These are phyloP conservation scores for Fraxinus platypoda DNA, from an alignment of 305 asterid genomes.

Conservation along the genomic window DNA sequence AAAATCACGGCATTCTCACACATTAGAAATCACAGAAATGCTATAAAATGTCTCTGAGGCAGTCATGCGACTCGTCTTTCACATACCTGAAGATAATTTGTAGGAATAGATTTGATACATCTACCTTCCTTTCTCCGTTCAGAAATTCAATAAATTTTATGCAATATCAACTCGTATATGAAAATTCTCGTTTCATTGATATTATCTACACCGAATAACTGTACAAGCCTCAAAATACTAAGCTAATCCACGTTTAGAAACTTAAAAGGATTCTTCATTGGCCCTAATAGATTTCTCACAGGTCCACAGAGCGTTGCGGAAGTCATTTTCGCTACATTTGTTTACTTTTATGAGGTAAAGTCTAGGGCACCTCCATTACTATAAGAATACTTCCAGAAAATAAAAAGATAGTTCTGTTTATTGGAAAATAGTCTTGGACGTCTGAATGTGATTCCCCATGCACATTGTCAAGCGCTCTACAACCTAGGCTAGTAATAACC, in stretches of 20 bases:
- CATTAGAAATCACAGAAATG: not conserved
- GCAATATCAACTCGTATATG: not conserved
- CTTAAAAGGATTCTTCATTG: not conserved
- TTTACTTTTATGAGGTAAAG: not conserved
- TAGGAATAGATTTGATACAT: not conserved
- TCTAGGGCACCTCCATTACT: not conserved
- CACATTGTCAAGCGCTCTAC: not conserved
- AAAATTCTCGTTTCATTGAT: not conserved
- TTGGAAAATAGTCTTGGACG: not conserved
- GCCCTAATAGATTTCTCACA: not conserved
- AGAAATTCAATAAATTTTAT: not conserved
- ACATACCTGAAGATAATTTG: not conserved
- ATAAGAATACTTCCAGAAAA: not conserved
- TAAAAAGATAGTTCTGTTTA: not conserved
- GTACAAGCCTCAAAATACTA: not conserved
- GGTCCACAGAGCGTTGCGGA: not conserved
- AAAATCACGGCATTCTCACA: not conserved
- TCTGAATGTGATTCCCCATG: not conserved
- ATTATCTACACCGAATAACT: not conserved
- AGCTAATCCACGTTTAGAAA: not conserved
- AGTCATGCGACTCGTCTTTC: not conserved
- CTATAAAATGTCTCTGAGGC: not conserved
- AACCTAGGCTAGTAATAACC: not conserved
- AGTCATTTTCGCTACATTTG: not conserved
- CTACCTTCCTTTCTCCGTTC: not conserved